Evolutionary conservation across 305 asterid species (phyloP).

Genomic region (Ilex paraguariensis): DNA sequence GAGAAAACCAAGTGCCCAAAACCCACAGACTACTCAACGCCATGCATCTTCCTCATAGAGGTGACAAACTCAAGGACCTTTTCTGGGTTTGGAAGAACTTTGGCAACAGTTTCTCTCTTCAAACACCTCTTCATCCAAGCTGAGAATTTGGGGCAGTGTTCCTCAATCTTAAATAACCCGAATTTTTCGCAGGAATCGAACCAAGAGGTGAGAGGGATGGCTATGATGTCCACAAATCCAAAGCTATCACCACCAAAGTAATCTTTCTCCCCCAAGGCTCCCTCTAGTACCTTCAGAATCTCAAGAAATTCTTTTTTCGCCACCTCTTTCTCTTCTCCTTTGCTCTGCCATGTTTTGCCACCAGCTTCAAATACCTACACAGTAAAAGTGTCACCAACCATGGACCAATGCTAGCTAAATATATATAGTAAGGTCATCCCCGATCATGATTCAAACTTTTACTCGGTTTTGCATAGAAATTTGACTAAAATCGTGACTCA

Average conservation of each 20-base stretch:
- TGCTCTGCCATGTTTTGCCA: conserved; percentile 40
- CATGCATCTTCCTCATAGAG: conserved; percentile 52
- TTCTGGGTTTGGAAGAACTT: conserved; percentile 34
- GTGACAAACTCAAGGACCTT: conserved; percentile 42
- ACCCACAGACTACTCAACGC: conserved; percentile 30
- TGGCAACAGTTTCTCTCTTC: conserved; percentile 49
- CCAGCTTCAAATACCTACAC: conserved; percentile 48
- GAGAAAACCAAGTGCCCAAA: too few relatives aligned
- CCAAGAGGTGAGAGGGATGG: conserved; percentile 52
- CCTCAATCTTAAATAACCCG: conserved; percentile 56
- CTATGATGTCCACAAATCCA: conserved; percentile 51
- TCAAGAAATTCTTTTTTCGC: conserved; percentile 63
- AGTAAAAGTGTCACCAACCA: background rate
- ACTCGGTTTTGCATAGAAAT: too few relatives aligned
- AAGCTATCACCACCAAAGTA: conserved; percentile 59
- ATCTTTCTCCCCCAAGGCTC: conserved; percentile 52
- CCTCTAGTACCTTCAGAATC: conserved; percentile 53
- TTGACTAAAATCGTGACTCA: too few relatives aligned
- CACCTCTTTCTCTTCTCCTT: conserved; percentile 41
- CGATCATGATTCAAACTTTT: background rate
- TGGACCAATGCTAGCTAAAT: background rate
- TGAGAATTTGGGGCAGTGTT: conserved; percentile 47
- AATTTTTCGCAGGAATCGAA: conserved; percentile 52
- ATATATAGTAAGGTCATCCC: background rate
- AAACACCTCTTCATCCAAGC: conserved; percentile 58